Base-by-base conservation (phyloP, 495 filamentous ascomycete species). In the Xylaria telfairii region DNA sequence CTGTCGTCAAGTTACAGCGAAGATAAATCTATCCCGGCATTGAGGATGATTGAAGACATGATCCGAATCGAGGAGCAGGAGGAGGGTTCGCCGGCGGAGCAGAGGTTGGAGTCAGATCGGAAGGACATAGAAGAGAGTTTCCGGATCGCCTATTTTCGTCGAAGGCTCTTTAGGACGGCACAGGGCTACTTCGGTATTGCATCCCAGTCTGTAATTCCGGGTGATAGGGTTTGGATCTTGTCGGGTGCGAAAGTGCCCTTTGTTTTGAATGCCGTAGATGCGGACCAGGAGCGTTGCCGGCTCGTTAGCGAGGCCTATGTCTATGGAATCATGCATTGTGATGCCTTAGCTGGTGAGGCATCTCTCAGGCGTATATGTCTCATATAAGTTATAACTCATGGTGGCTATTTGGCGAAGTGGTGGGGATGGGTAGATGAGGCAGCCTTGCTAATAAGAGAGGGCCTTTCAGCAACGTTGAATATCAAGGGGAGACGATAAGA, bases 91-190 rank as follows among this genome's bases (percentile, higher is more conserved):
- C 41, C 30, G 46, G 64, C 49, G 37, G 64, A 53, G 21, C 41
- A 32, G 19, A 47, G 39, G 44, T 8, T 71, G 30, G 69, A 69
- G 21, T 46, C 28, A 9, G 34, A 73, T 12, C 56, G 26, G 7
- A 70, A 73, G 28, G 51, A 73, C 2, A 73, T 73, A 15, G 54
- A 59, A 34, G 59, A 67, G 37, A 73, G 72, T 46, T 73, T 73
- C 46, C 59, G 59, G 6, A 26, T 69, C 24, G 71, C 72, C 2
- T 72, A 72, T 72, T n/a, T 32, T 30, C 17, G 67, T 13, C 44
- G 70, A 47, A 56, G 66, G 57, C 30, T 72, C 37, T 72, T 72
- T 34, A 54, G 67, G n/a, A 72, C 70, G 39, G 28, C 34, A 13
- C 5, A 3, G n/a, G 67, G 67, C 24, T 44, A 32, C 49, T 51